Evolutionary conservation across 1,284 basidiomycete species (phyloP).

Genomic region (Ganoderma lingzhi): DNA sequence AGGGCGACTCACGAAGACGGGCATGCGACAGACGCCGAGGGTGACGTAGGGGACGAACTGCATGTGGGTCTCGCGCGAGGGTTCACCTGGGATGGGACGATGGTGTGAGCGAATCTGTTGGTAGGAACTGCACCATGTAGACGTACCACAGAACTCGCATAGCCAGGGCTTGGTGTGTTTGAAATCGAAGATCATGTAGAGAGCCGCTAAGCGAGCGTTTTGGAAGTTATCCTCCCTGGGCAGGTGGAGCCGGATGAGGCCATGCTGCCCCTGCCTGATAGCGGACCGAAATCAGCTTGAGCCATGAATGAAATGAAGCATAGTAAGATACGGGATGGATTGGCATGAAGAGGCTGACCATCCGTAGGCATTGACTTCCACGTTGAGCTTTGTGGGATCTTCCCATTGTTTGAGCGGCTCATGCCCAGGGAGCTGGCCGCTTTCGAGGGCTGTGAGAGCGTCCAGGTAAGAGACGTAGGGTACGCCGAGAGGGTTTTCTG

Average conservation of each 20-base stretch:
- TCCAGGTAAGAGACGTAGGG: background rate
- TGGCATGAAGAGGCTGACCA: conserved; percentile 12
- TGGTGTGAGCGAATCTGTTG: background rate
- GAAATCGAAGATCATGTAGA: conserved; percentile 19
- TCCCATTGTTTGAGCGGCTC: conserved; percentile 23
- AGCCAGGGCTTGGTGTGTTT: conserved; percentile 26
- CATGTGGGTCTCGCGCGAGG: conserved; percentile 24
- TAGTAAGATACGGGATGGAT: background rate
- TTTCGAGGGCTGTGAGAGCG: conserved; percentile 6
- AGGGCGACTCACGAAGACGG: conserved; percentile 20
- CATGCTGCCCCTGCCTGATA: conserved; percentile 21
- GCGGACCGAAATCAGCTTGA: background rate
- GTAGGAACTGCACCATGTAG: no score
- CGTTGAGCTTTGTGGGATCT: conserved; percentile 17
- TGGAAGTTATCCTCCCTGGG: conserved; percentile 21
- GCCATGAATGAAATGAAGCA: background rate
- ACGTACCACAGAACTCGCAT: conserved; percentile 25
- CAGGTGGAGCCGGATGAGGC: conserved; percentile 20
- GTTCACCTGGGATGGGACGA: conserved; percentile 2
- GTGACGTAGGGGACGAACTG: conserved; percentile 20
- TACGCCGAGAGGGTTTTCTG: background rate
- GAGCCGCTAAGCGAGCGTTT: conserved; percentile 12
- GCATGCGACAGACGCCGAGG: conserved; percentile 18
- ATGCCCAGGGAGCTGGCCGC: conserved; percentile 18
- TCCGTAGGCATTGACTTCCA: conserved; percentile 22